Base-by-base conservation (phyloP, 345 rosid genomes). In the Eucalyptus tenuipes region DNA sequence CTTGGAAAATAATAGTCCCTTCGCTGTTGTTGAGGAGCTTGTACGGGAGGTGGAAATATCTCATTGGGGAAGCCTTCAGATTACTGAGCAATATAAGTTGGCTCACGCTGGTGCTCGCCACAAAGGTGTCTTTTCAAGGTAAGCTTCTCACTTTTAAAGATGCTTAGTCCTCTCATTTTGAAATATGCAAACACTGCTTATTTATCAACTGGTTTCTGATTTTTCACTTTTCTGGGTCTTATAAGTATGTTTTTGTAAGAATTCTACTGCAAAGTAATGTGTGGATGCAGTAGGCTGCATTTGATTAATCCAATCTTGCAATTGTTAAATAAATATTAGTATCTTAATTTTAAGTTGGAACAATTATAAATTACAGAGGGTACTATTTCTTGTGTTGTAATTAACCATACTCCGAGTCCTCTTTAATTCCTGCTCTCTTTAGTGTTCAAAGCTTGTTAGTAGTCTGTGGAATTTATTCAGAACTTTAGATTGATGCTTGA, bases 1-100 rank as follows among this genome's bases (percentile, higher is more conserved):
- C 91, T 95, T 94, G 84, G 99, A 98, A 95, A 97, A 97, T 89
- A 98, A 97, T 93, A 93, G 94, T 92, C 98, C 99, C 42, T 98
- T 98, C 91, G 96, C 99, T 81, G 97, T 98, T 90, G 99, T 98
- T 89, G 98, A 98, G 95, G 99, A 97, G 93, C 99, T 98, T 89
- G 97, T 94, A 42, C 95, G 98, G 45, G 99, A 98, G 90, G 92
- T 98, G 82, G 99, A 98, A 92, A 93, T 98, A 91, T 98, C 99
- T 88, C 99, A 98, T 90, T 98, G 99, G 99, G 99, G 99, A 55
- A 98, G 92, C 90, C 82, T 98, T 91, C 99, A 97, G 93, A 88
- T 98, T 55, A 98, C 99, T 49, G 99, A 98, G 91, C 94, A 93
- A 49, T 97, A 96, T 92, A 94, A 87, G 89, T 93, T 98, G 96